Percentiles rank a stretch among this genome's conserved stretches.
Conservation (phyloP, 2,329 filamentous ascomycete genomes). For the Pezicula neosporulosa region DNA sequence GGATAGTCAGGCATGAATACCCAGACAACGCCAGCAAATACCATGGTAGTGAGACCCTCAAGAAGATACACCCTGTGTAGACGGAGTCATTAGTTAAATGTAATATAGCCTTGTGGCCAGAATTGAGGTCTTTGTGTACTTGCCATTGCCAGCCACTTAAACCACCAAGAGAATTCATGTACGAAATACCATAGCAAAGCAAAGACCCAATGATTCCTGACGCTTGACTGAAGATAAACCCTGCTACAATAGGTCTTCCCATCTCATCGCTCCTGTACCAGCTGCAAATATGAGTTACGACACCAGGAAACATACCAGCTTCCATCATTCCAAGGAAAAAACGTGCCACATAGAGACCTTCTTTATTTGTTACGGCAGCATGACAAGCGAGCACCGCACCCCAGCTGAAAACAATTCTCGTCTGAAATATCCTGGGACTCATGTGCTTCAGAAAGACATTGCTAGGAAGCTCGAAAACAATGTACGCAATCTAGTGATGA, state of each 20-base stretch:
- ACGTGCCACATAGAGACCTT: constrained; percentile 33
- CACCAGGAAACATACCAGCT: constrained; percentile 36
- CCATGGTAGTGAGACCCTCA: no score
- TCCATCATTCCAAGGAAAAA: constrained; percentile 39
- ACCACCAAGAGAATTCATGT: constrained; percentile 30
- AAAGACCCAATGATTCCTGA: constrained; percentile 34
- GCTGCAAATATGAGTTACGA: constrained; percentile 29
- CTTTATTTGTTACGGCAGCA: constrained; percentile 34
- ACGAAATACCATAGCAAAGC: constrained; percentile 43
- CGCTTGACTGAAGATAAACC: constrained; percentile 33
- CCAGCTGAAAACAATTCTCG: constrained; percentile 34
- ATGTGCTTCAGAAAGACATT: constrained; percentile 35
- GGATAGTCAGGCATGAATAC: no score
- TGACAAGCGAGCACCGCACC: constrained; percentile 35
- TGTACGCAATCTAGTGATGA: constrained; percentile 31
- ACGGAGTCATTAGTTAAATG: no score
- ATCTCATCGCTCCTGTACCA: neutral
- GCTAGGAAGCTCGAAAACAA: constrained; percentile 36
- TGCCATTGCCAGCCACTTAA: constrained; percentile 57
- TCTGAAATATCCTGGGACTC: constrained; percentile 33
- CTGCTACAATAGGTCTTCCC: neutral
- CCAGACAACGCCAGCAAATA: no score
- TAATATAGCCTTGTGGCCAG: no score
- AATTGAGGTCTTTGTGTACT: constrained; percentile 17
- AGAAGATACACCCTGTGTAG: no score